Evolutionary conservation across 2,329 filamentous ascomycete species (phyloP).

Genomic region (Talaromyces sp.): DNA sequence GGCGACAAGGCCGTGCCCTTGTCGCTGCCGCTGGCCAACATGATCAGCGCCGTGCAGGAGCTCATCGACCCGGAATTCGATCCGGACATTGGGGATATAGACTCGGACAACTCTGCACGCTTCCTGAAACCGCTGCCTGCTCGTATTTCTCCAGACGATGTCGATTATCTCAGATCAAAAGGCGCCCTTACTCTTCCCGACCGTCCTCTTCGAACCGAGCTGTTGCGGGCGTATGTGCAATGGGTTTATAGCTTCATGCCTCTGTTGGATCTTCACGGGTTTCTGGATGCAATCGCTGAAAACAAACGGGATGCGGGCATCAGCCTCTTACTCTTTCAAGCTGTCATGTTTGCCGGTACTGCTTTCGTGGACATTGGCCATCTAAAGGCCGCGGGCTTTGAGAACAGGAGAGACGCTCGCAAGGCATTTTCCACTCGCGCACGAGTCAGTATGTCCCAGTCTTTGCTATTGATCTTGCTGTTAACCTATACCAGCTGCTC

Average conservation of each 20-base stretch:
- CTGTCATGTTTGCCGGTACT: slow-evolving; percentile 85
- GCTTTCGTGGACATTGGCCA: slow-evolving; percentile 74
- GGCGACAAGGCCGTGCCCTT: slow-evolving; percentile 24
- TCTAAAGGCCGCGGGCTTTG: slow-evolving; percentile 67
- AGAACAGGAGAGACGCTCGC: slow-evolving; percentile 68
- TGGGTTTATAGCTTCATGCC: slow-evolving; percentile 91
- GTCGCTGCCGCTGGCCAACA: slow-evolving; percentile 29
- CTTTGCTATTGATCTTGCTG: not conserved
- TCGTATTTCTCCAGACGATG: slow-evolving; percentile 69
- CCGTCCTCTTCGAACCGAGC: slow-evolving; percentile 62
- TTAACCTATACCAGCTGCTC: slow-evolving; percentile 52
- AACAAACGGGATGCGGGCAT: slow-evolving; percentile 64
- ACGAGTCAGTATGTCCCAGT: slow-evolving; percentile 53
- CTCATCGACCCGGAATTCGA: slow-evolving; percentile 34
- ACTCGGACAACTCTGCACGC: slow-evolving; percentile 38
- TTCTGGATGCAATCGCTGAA: slow-evolving; percentile 49
- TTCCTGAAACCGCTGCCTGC: slow-evolving; percentile 73
- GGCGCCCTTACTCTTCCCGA: slow-evolving; percentile 70
- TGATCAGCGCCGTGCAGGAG: slow-evolving; percentile 33
- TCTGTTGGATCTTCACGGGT: slow-evolving; percentile 59
- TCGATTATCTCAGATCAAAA: slow-evolving; percentile 72
- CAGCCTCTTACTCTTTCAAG: slow-evolving; percentile 80
- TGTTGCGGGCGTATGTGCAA: slow-evolving; percentile 72
- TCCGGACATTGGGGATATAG: slow-evolving; percentile 29
- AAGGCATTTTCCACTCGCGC: slow-evolving; percentile 80